A percentile compares a stretch with the other conserved stretches of the same genome.
Evolutionary conservation across 1,284 basidiomycete genomes (phyloP).

Genomic region (Tilletia caries): DNA sequence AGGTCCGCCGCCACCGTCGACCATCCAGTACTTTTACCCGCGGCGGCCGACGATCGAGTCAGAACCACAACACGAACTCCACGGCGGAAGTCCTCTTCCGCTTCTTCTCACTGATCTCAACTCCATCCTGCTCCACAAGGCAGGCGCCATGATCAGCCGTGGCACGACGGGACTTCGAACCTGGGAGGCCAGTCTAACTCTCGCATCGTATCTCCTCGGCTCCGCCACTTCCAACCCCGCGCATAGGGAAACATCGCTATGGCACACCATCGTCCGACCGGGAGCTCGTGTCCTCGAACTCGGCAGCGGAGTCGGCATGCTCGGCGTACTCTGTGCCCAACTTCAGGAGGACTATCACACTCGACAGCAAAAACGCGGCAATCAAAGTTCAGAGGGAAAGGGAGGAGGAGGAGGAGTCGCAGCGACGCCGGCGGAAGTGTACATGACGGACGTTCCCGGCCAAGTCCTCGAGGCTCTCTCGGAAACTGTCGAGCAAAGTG

Average conservation of each 20-base stretch:
- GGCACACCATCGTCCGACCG: not conserved
- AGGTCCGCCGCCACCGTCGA: not conserved
- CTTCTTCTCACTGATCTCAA: conserved; percentile 19
- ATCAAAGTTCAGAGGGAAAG: not conserved
- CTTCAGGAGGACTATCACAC: not conserved
- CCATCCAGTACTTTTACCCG: not conserved
- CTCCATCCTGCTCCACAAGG: conserved; percentile 26
- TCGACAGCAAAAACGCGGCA: not conserved
- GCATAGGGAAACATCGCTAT: not conserved
- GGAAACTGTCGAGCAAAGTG: conserved; percentile 20
- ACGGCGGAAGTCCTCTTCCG: not conserved
- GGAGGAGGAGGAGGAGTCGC: not conserved
- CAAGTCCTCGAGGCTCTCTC: conserved; percentile 20
- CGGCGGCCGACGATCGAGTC: not conserved
- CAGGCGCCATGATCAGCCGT: conserved; percentile 29
- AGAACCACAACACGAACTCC: not conserved
- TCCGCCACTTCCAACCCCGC: conserved; percentile 9
- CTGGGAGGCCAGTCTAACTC: conserved; percentile 32
- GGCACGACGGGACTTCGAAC: conserved; percentile 36
- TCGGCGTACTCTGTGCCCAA: conserved; percentile 23
- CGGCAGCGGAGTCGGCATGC: conserved; percentile 29
- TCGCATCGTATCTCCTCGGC: conserved; percentile 27
- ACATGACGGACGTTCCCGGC: conserved; percentile 26
- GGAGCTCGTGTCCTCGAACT: conserved; percentile 26
- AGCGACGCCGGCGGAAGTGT: not conserved